Evolutionary conservation across 2,329 filamentous ascomycete species (phyloP), one percentile per base, ranked within the genome.

Genomic region (Atkinsonella texensis): DNA sequence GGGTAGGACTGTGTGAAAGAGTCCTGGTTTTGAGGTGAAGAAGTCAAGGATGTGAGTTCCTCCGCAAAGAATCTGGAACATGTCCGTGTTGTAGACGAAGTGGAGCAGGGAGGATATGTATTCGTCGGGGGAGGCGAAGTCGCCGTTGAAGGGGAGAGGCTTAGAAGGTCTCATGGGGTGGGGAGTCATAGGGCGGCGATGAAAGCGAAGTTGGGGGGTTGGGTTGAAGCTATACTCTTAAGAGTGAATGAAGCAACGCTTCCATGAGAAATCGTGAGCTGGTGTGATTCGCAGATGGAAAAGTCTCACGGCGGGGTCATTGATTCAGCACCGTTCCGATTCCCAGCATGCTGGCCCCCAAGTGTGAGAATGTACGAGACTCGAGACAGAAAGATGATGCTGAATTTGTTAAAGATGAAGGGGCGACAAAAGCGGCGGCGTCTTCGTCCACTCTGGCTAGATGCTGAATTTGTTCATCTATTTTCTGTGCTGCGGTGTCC

Each of bases 31-130:
- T 42, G 81, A 80, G 2, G 89, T 96, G 70, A 96, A 89, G 69
- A 98, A 97, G 66, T 98, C 93, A 52, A 97, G 76, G 56, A 98
- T 90, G 64, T 98, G 93, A 1, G 97, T 87, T n/a, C 91, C 90
- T 50, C 93, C 93, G 63, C 89, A 95, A n/a, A 98, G 76, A 28
- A 87, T 88, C 57, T 88, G 85, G 59, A 96, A 89, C 1, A 89
- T 74, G 50, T 84, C 79, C 45, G 85, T 87, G 2, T 81, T 82
- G 6, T 82, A 82, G 1, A 83, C 79, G 61, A 97, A 95, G 18
- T 80, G 65, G 28, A 97, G 74, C 12, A 97, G 78, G 17, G 82
- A 83, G 28, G 87, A 75, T 47, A 95, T 78, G 66, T 95, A 98
- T 50, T 82, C 77, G 46, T 95, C 87, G 6, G 81, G 70, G 44